Evolutionary conservation across 2,329 filamentous ascomycete genomes (phyloP), one percentile per base, ranked within the genome.

Genomic region (Xylariaceae sp.): DNA sequence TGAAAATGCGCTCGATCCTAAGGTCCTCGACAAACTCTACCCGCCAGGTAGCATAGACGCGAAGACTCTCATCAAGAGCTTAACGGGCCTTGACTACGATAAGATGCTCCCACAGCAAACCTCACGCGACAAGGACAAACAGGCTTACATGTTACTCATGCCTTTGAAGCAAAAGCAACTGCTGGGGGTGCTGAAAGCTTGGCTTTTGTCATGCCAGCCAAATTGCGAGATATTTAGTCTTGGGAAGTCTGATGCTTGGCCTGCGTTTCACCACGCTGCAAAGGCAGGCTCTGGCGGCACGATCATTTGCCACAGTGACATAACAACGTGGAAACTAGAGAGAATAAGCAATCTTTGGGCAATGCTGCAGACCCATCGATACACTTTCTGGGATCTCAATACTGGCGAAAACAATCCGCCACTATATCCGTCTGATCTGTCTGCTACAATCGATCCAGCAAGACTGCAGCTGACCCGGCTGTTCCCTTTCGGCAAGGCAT

Each of bases 401-500:
- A 57, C 60, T 1, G 62, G 66, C 31, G 60, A 61, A 14, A 58
- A 60, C 40, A 54, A 61, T 18, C 56, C 56, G 1, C 68, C 69
- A 1, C 50, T 67, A 38, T 68, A 66, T 56, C 63, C 70, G 22
- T 71, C 72, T 7, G 34, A 48, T 22, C 43, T 45, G 39, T 47
- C 34, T 42, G 56, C 53, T 45, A 53, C 39, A 28, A 57, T 54
- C 11, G 42, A 55, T 1, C 64, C 71, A 1, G 71, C 71, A 0
- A 65, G 65, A 16, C 60, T 76, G 6, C 64, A 60, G 7, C 54
- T 73, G 33, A 74, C 66, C 1, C 68, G 68, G 3, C 58, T 81
- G 2, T 77, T 80, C 47, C 75, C 76, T 2, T 61, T 66, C 18
- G 75, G 76, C 0, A 66, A 70, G 6, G 74, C 68, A 5, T 68